Base-by-base conservation (phyloP, 257 asterid genomes). In the Capsicum baccatum region DNA sequence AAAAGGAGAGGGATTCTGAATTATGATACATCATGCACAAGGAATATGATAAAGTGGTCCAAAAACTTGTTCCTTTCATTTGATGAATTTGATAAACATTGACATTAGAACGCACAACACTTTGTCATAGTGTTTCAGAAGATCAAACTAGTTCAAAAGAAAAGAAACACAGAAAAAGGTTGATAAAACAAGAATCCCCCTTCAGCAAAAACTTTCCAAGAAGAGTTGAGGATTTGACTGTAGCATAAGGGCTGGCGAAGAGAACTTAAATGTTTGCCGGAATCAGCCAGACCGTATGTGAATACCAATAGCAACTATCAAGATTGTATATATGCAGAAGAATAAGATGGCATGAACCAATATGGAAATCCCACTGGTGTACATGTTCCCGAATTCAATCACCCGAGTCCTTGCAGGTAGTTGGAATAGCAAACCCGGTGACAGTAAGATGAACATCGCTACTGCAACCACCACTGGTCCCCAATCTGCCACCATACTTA, bases 381-480 rank as follows among this genome's bases (percentile, higher is more conserved):
- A 93, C 98, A 95, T 93, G 95, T 94, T 95, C 7, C 99, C 98
- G 57, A 94, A 94, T 62, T 94, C 98, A 5, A 95, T 87, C 39
- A 93, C 92, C 83, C 95, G 90, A 5, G 95, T 81, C 89, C 96
- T 93, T 26, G 98, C 98, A 44, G 98, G 98, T 16, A 94, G 60
- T 87, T 94, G 99, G 91, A 96, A 94, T 7, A 96, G 92, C 85
- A 96, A 86, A 73, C 98, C 98, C 14, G 99, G 99, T 9, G 98
- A 93, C 54, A 95, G 87, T 37, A 94, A 87, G 85, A 95, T 89
- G 95, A 95, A 95, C 97, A 94, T 90, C 19, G 86, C 96, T 89
- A 93, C 99, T 33, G 98, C 99, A 79, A 93, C 98, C 85, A 92
- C 94, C 86, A 92, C 99, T 10, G 99, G 98, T 17, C 99, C 98